Conservation (phyloP, 108 stramenopile genomes). For the Fragilariopsis cylindrus region DNA sequence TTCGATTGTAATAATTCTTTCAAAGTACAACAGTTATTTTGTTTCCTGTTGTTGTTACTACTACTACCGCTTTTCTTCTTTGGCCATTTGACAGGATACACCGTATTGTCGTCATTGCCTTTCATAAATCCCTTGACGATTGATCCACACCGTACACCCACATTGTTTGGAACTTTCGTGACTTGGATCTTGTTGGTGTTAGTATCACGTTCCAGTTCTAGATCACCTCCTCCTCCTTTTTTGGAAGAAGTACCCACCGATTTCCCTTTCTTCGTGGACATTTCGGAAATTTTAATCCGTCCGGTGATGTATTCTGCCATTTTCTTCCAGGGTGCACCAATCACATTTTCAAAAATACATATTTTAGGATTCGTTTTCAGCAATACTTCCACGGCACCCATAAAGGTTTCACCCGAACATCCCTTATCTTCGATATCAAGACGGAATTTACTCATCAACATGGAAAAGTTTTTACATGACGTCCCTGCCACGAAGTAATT, state of each 20-base stretch:
- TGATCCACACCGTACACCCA: slow-evolving; percentile 61
- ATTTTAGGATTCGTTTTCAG: slow-evolving; percentile 50
- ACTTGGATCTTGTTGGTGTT: slow-evolving; percentile 33
- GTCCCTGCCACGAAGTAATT: slow-evolving; percentile 84
- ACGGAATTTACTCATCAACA: slow-evolving; percentile 50
- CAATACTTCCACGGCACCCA: slow-evolving; percentile 65
- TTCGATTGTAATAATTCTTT: slow-evolving; percentile 34
- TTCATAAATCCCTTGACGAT: slow-evolving; percentile 53
- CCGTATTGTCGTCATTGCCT: neutral
- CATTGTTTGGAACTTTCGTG: slow-evolving; percentile 50
- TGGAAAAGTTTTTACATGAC: slow-evolving; percentile 75
- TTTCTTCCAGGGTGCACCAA: slow-evolving; percentile 63
- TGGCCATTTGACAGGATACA: slow-evolving; percentile 33
- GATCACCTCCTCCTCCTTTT: too few species aligned
- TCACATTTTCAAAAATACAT: slow-evolving; percentile 80
- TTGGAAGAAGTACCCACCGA: too few species aligned
- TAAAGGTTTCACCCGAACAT: slow-evolving; percentile 71
- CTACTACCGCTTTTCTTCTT: slow-evolving; percentile 9
- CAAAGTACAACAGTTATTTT: slow-evolving; percentile 33
- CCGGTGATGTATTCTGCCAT: slow-evolving; percentile 83
- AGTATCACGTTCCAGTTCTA: too few species aligned
- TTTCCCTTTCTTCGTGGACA: too few species aligned
- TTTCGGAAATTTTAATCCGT: slow-evolving; percentile 35
- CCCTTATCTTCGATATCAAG: slow-evolving; percentile 82
- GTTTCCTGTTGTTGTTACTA: slow-evolving; percentile 33